Base-by-base conservation (phyloP, 106 monocot genomes). In the Xerophyta viscosa region DNA sequence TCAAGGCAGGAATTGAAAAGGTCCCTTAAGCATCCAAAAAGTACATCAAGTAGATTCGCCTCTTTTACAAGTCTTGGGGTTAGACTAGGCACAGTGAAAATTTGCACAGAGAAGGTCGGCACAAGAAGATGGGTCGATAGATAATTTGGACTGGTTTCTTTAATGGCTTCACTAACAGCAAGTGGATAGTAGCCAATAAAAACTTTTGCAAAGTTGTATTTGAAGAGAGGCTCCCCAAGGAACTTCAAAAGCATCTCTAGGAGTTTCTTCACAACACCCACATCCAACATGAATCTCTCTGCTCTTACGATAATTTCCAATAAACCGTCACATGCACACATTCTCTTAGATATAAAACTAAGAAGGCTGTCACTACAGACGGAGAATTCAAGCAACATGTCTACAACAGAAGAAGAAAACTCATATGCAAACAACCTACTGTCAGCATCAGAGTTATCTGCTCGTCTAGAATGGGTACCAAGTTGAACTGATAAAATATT, bases 21-120 rank as follows among this genome's bases (percentile, higher is more conserved):
- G 11, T 75, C 56, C 48, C 50, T 62, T 61, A 87, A 54, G 62
- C 81, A 81, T 29, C 77, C 74, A 27, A 77, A 18, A 28, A 87
- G 60, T 39, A 77, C 53, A 24, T 54, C 71, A 21, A 78, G 43
- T 36, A 75, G 54, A 67, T 81, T 56, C 11, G 66, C 37, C 52
- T 83, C 79, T 6, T 36, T 54, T 14, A 81, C 81, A 71, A 98
- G 77, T 28, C 68, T 45, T 3, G 62, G 52, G 39, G 85, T 80
- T 53, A 98, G 56, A 2, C 76, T 62, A 41, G 98, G 82, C 50
- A 98, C 98, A 19, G 98, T 98, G 57, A 98, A 83, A 47, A 98
- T 79, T 71, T 98, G 98, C 31, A 98, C 98, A 31, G 90, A 86
- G 46, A 98, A 86, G 41, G 74, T 73, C 12, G 67, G 24, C 52